Base-by-base conservation (phyloP, 2,329 filamentous ascomycete genomes). In the Talaromyces funiculosus region DNA sequence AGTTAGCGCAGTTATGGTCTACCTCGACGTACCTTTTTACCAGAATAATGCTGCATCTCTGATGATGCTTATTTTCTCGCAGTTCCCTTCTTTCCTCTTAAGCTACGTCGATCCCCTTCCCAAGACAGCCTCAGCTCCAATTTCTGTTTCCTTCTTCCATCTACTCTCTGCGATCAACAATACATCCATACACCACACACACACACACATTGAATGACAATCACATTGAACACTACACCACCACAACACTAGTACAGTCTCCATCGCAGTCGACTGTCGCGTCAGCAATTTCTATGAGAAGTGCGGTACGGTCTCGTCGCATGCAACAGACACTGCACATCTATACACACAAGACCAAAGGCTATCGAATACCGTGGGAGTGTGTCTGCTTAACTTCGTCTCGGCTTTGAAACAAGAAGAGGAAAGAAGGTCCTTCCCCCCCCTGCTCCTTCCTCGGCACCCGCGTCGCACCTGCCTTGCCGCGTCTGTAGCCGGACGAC, bases 91-190 rank as follows among this genome's bases (percentile, higher is more conserved):
- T 33, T 70, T 71, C 71, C 73, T 75, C 73, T 74, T 75, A 75
- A 75, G 73, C 73, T 75, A 74, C 72, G 73, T 71, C 73, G 73
- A 75, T 75, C 73, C 72, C 72, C 72, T 73, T 70, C 72, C 73
- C 73, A 73, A 73, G 72, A 74, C 65, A 53, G 18, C 24, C 45
- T 68, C 64, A 40, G 38, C n/a, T 40, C n/a, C n/a, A 40, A 18
- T 40, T 57, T 38, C 57, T 53, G 60, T 65, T 63, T 62, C 61
- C 55, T 65, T 62, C 61, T 57, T 64, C 64, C 53, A 57, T 64
- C 47, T 61, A 58, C 57, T 60, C 43, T 47, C 9, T 29, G 47
- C 47, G 18, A 53, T 53, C 49, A 53, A 53, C 43, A n/a, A n/a
- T n/a, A n/a, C n/a, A n/a, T n/a, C n/a, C n/a, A 45, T 24, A 43